A percentile compares a stretch with the other conserved stretches of the same genome.
These are phyloP conservation scores for Lentinula edodes DNA, from an alignment of 768 basidiomycete genomes.

Conservation along the genomic window DNA sequence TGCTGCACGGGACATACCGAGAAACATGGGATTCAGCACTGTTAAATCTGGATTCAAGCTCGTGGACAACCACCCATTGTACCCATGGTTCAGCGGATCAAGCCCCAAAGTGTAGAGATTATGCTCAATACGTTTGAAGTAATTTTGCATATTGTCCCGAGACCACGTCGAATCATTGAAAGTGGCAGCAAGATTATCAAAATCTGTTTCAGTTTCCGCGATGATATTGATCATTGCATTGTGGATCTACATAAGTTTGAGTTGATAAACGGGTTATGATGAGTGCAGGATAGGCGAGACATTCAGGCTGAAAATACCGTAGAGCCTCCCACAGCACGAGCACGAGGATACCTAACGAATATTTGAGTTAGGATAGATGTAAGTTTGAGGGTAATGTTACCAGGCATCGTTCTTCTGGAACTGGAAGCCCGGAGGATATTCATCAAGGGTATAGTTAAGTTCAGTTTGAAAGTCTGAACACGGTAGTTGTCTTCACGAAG, in stretches of 20 bases:
- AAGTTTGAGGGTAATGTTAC: conserved; percentile 6
- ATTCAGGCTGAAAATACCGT: conserved; percentile 15
- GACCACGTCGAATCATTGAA: conserved; percentile 24
- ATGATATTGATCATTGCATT: conserved; percentile 26
- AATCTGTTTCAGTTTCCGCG: conserved; percentile 18
- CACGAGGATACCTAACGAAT: conserved; percentile 22
- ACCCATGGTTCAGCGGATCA: conserved; percentile 21
- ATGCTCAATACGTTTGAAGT: conserved; percentile 22
- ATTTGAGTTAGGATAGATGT: neutral
- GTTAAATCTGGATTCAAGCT: conserved; percentile 18
- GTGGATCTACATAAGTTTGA: conserved; percentile 19
- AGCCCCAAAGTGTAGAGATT: conserved; percentile 15
- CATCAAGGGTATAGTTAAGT: conserved; percentile 22
- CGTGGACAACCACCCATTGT: conserved; percentile 24
- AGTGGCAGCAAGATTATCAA: conserved; percentile 18
- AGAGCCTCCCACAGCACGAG: conserved; percentile 23
- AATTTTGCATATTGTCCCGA: conserved; percentile 23
- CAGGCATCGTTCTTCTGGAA: conserved; percentile 18
- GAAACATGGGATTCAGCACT: conserved; percentile 15
- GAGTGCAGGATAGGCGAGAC: too few relatives aligned
- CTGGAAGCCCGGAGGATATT: conserved; percentile 21
- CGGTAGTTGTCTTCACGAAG: neutral
- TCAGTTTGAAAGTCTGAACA: conserved; percentile 19
- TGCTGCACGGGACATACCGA: conserved; percentile 11
- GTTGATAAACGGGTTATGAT: neutral